These are phyloP conservation scores for Elsinoe ampelina DNA, from an alignment of 2,329 filamentous ascomycete genomes.

Conservation along the genomic window DNA sequence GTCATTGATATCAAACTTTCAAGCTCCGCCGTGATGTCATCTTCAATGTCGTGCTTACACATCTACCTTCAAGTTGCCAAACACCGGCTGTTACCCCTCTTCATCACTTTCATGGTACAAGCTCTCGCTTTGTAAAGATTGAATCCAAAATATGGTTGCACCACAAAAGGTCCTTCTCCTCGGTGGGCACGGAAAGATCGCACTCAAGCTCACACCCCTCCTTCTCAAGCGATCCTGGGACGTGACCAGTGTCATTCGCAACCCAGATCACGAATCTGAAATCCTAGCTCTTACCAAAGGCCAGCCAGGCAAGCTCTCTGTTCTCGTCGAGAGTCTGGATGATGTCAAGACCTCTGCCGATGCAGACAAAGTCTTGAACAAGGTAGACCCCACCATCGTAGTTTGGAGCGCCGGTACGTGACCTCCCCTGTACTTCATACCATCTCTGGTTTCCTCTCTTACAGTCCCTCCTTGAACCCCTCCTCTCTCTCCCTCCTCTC, in stretches of 20 bases:
- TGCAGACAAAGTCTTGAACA: conserved; percentile 53
- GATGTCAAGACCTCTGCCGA: conserved; percentile 56
- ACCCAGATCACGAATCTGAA: conserved; percentile 54
- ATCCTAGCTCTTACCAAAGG: conserved; percentile 54
- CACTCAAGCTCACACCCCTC: conserved; percentile 64
- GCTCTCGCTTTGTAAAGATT: too few relatives aligned
- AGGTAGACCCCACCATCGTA: conserved; percentile 55
- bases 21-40: conserved; percentile 1
- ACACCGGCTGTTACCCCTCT: too few relatives aligned
- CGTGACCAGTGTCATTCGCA: conserved; percentile 69
- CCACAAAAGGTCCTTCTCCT: conserved; percentile 53
- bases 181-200: conserved; percentile 73
- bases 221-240: conserved; percentile 66
- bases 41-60: background rate
- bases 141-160: background rate
- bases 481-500: too few relatives aligned
- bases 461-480: too few relatives aligned
- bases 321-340: conserved; percentile 62
- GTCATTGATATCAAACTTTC: background rate
- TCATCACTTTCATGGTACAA: too few relatives aligned
- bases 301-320: conserved; percentile 54
- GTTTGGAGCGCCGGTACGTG: conserved; percentile 57
- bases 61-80: too few relatives aligned
- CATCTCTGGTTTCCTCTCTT: too few relatives aligned
- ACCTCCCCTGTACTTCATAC: too few relatives aligned